Conservation (phyloP, 306 rosid species). For the Quercus agrifolia region DNA sequence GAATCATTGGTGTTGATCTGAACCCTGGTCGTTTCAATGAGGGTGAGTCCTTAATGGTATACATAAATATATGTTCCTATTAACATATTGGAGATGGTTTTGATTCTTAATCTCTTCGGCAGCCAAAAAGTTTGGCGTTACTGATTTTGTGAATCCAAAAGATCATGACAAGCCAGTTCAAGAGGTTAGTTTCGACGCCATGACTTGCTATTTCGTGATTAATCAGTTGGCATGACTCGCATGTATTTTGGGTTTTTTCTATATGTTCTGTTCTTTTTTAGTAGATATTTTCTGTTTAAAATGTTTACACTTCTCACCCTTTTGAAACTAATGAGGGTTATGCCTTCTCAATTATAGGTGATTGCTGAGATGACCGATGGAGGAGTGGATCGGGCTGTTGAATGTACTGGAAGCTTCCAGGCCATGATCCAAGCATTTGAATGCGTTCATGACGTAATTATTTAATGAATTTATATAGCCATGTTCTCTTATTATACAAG, state of each 20-base stretch:
- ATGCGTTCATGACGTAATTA: conserved; percentile 78
- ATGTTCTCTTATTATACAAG: not conserved
- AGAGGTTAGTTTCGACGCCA: conserved; percentile 36
- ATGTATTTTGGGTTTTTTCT: too few relatives aligned
- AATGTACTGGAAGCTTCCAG: conserved; percentile 84
- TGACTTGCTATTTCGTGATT: not conserved
- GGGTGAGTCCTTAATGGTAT: not conserved
- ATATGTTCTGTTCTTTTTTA: too few relatives aligned
- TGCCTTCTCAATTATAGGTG: conserved; percentile 34
- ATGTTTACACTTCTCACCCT: too few relatives aligned
- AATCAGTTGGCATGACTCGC: not conserved
- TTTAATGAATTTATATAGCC: not conserved
- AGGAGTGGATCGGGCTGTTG: conserved; percentile 87
- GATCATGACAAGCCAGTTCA: conserved; percentile 85
- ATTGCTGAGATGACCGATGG: conserved; percentile 81
- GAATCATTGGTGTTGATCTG: conserved; percentile 18
- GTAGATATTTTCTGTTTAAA: too few relatives aligned
- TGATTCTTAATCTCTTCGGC: conserved; percentile 10
- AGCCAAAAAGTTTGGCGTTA: conserved; percentile 86
- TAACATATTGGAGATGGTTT: not conserved
- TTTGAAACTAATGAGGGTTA: too few relatives aligned
- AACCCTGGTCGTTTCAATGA: not conserved
- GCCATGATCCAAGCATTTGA: conserved; percentile 91
- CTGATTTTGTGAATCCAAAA: conserved; percentile 82
- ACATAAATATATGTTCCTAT: not conserved